These are phyloP conservation scores for Aspergillus sp. DNA, from an alignment of 2,329 filamentous ascomycete genomes.

Conservation along the genomic window DNA sequence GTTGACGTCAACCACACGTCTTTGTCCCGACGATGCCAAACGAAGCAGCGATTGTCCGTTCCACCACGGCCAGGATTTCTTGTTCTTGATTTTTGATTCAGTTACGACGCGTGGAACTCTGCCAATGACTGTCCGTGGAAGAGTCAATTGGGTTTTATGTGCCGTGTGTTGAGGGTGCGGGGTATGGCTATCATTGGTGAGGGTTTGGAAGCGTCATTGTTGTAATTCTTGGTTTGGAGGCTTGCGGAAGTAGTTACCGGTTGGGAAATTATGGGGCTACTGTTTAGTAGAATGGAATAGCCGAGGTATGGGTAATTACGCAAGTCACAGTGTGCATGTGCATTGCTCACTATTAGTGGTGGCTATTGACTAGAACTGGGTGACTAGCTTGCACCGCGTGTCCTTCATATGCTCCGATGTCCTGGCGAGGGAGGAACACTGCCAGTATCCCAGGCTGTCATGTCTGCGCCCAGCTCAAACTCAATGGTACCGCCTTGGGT, in stretches of 20 bases:
- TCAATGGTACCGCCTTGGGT: conserved; percentile 50
- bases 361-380: not conserved
- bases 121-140: not conserved
- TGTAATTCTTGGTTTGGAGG: not conserved
- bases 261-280: not conserved
- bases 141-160: not conserved
- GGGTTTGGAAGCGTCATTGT: not conserved
- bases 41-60: conserved; percentile 5
- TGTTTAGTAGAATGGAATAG: no score
- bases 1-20: conserved; percentile 12
- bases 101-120: not conserved
- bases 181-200: not conserved
- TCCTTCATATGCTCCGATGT: conserved; percentile 26
- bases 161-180: not conserved
- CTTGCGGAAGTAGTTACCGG: not conserved
- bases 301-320: not conserved
- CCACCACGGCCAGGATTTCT: not conserved
- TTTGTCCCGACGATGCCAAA: not conserved
- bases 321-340: no score
- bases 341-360: no score
- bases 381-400: not conserved
- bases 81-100: not conserved
- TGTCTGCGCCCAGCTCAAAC: conserved; percentile 47
- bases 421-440: conserved; percentile 55
- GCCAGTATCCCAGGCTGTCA: conserved; percentile 51